Evolutionary conservation across 1,284 basidiomycete genomes (phyloP).

Genomic region (Cryptococcus depauperatus): DNA sequence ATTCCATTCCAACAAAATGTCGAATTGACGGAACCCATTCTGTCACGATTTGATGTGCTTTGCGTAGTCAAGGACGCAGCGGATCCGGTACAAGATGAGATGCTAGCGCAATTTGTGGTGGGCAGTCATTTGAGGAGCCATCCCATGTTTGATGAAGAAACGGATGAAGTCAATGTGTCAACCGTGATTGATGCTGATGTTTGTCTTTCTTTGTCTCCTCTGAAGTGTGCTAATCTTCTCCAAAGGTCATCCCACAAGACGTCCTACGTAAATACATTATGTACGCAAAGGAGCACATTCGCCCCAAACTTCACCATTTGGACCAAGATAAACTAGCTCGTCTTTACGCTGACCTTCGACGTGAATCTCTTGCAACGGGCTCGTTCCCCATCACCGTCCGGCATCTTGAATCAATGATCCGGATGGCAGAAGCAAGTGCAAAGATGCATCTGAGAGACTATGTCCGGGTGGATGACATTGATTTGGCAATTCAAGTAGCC

Average conservation of each 20-base stretch:
- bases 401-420: conserved; percentile 97
- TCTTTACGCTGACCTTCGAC: conserved; percentile 93
- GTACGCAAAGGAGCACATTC: conserved; percentile 89
- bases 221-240: conserved; percentile 1
- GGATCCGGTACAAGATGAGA: conserved; percentile 93
- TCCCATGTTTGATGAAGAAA: conserved; percentile 77
- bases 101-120: conserved; percentile 93
- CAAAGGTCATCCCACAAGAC: conserved; percentile 91
- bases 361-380: conserved; percentile 92
- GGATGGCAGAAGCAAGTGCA: conserved; percentile 96
- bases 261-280: conserved; percentile 98
- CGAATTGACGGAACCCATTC: conserved; percentile 93
- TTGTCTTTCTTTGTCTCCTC: conserved; percentile 36
- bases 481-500: conserved; percentile 91
- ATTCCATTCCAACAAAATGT: conserved; percentile 98
- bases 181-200: conserved; percentile 88
- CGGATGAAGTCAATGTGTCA: conserved; percentile 77
- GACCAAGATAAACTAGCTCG: conserved; percentile 92
- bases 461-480: conserved; percentile 91
- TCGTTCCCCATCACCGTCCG: conserved; percentile 97
- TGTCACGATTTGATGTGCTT: conserved; percentile 97
- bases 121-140: conserved; percentile 91
- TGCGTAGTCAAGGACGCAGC: conserved; percentile 98
- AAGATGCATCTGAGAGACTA: conserved; percentile 98
- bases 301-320: conserved; percentile 85